phyloP scores from a whole-genome alignment of 2,329 filamentous ascomycete genomes.

The Alternaria triticimaculans region DNA sequence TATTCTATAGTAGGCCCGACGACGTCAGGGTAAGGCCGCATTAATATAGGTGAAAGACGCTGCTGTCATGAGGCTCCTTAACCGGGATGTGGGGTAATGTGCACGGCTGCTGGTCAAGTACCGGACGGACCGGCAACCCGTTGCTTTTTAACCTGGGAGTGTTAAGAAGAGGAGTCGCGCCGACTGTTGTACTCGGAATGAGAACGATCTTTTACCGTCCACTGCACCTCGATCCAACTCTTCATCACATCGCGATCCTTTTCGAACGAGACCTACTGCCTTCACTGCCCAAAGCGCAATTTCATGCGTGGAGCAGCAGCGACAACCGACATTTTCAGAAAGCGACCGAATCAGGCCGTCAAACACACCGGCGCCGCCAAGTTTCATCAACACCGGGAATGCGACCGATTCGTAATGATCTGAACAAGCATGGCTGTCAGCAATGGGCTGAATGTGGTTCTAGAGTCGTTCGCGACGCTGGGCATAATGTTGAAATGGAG shows the following conservation, averaged over 20 bases:
- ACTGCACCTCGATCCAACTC: not conserved
- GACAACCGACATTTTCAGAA: not conserved
- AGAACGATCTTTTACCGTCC: not conserved
- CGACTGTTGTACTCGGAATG: not conserved
- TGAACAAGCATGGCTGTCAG: not conserved
- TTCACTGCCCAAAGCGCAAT: not conserved
- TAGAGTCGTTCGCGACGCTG: not conserved
- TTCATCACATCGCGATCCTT: not conserved
- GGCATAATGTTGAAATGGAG: not conserved
- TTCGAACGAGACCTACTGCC: not conserved
- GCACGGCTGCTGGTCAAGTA: conserved; percentile 5
- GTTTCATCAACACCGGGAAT: conserved; percentile 6
- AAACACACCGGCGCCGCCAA: conserved; percentile 17
- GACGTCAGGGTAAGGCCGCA: conserved; percentile 13
- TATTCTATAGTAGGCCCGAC: conserved; percentile 30
- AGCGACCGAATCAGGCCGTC: conserved; percentile 12
- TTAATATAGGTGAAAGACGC: conserved; percentile 22
- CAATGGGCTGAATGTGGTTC: not conserved
- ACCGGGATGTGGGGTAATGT: conserved; percentile 20
- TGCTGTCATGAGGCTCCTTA: conserved; percentile 13
- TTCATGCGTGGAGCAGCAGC: not conserved
- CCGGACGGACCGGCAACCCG: conserved; percentile 21
- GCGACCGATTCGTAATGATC: conserved; percentile 4
- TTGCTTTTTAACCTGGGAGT: not conserved
- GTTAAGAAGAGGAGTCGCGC: not conserved